Conservation (phyloP, 2,329 filamentous ascomycete species). For the Ambrosiella cleistominuta region DNA sequence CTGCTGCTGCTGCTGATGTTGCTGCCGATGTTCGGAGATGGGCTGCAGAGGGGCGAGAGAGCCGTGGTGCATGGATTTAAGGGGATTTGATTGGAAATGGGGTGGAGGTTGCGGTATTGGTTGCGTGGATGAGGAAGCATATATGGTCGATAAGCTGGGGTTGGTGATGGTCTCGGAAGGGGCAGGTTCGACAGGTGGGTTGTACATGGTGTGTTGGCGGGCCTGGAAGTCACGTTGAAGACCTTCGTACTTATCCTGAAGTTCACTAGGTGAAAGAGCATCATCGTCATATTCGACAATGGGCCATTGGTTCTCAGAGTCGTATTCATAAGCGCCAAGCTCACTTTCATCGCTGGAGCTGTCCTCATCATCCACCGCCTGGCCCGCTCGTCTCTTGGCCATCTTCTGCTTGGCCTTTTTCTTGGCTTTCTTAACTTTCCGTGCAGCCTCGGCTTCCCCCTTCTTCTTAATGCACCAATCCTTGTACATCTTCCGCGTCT, state of each 20-base stretch:
- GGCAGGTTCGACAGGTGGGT: background rate
- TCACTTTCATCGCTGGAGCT: background rate
- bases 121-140: background rate
- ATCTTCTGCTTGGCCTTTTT: background rate
- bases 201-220: background rate
- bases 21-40: background rate
- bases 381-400: background rate
- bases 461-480: constrained; percentile 11
- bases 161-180: background rate
- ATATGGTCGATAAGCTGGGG: background rate
- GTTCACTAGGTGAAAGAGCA: background rate
- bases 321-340: constrained; percentile 1
- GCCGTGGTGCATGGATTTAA: background rate
- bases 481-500: constrained; percentile 5
- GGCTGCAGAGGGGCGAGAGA: background rate
- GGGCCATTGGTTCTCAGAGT: constrained; percentile 6
- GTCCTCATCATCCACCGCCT: background rate
- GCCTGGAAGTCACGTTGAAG: background rate
- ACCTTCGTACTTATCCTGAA: background rate
- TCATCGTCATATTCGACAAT: constrained; percentile 6
- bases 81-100: too few relatives aligned
- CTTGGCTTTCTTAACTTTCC: constrained; percentile 1
- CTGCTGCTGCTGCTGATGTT: too few relatives aligned
- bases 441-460: constrained; percentile 1
- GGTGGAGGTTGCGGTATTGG: background rate